Base-by-base conservation (phyloP, 2,329 filamentous ascomycete species). In the Neopestalotiopsis rosae region DNA sequence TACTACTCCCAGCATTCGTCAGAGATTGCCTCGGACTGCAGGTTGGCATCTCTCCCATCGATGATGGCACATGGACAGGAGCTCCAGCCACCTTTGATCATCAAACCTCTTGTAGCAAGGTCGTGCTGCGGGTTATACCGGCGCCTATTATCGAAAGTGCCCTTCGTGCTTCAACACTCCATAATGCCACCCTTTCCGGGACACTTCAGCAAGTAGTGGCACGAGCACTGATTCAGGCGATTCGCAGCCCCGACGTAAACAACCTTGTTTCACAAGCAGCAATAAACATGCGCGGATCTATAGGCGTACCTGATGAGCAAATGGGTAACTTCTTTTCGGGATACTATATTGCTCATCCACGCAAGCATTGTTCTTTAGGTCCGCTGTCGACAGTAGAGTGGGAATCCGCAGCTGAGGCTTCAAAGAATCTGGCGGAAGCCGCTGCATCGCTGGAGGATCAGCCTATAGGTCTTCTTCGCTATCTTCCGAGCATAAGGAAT, bases 391-490 rank as follows among this genome's bases (percentile, higher is more conserved):
- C 75, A 13, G 72, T 72, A 6, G 73, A 74, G 56, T 86, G 84
- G 84, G 32, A 49, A 1, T 69, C 72, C 2, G 80, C 80, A 1
- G 71, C 75, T 9, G 66, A 62, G 2, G 76, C 76, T 13, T 83
- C 82, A 0, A 70, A 73, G 17, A 63, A 68, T 1, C 74, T 86
- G 1, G 77, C 78, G 5, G 71, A 77, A 40, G 70, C 74, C 20
- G 78, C 79, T 0, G 71, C 70, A 0, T 78, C 61, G 30, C 63
- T 70, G 30, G 59, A 67, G 52, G 74, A 76, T 62, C 73, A 76
- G 64, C 70, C 83, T 1, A 76, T 85, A 10, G 83, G 81, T 0
- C 71, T 86, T 10, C 73, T 86, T 45, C 72, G 77, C 67, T 86
- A 85, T 61, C 70, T 80, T 1, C 76, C 76, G 5, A 79, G 80